Evolutionary conservation across 352 stramenopile genomes (phyloP).

Genomic region (Phytophthora ohioensis): DNA sequence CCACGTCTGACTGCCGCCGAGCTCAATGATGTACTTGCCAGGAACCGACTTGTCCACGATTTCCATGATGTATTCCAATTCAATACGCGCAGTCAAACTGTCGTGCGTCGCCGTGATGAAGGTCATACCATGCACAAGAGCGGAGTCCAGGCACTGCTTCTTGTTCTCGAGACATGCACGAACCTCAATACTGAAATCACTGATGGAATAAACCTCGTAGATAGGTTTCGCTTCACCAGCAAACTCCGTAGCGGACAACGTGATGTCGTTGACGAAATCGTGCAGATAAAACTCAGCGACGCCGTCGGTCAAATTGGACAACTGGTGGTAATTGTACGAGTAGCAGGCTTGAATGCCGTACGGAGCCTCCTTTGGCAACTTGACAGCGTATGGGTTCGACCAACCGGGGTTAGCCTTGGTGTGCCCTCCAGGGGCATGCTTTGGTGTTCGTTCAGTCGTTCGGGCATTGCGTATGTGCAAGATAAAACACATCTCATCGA

Average conservation of each 20-base stretch:
- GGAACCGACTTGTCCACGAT: conserved; percentile 44
- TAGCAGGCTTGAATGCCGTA: conserved; percentile 66
- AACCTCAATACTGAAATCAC: conserved; percentile 64
- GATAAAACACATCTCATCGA: conserved; percentile 9
- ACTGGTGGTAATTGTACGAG: conserved; percentile 64
- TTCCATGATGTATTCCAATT: conserved; percentile 52
- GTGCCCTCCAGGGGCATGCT: conserved; percentile 5
- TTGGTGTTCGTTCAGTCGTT: not conserved
- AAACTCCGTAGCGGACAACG: conserved; percentile 67
- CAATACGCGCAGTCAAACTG: conserved; percentile 53
- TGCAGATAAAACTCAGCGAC: conserved; percentile 67
- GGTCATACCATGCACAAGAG: conserved; percentile 70
- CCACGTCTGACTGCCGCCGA: conserved; percentile 72
- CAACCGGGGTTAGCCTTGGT: conserved; percentile 59
- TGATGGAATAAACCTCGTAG: conserved; percentile 70
- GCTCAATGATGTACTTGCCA: conserved; percentile 62
- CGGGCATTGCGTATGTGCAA: conserved; percentile 9
- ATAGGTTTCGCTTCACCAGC: conserved; percentile 38
- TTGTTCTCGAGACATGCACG: conserved; percentile 42
- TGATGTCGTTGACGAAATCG: conserved; percentile 71
- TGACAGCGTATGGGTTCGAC: conserved; percentile 75
- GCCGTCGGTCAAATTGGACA: conserved; percentile 46
- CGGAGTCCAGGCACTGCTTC: conserved; percentile 55
- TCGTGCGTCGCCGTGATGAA: conserved; percentile 69
- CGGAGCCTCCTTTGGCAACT: conserved; percentile 49